A percentile compares a stretch with the other conserved stretches of the same genome.
These are phyloP conservation scores for Batkoa obscura DNA, from an alignment of 371 early-diverging fungal genomes.

Conservation along the genomic window DNA sequence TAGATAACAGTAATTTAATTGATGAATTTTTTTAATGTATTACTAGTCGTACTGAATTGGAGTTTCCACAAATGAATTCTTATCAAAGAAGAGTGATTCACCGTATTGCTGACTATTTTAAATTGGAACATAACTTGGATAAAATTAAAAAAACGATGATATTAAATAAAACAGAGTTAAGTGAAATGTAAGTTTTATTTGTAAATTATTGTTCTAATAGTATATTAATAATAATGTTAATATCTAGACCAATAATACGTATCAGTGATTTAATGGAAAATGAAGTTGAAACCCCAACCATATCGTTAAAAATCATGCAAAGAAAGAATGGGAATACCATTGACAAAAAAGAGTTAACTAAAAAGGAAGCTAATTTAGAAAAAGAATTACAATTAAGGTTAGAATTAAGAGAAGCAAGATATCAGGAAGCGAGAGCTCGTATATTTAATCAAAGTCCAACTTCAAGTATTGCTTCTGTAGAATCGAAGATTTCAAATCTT, in stretches of 20 bases:
- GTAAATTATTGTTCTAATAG: background rate
- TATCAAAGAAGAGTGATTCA: conserved; percentile 60
- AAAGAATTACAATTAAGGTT: conserved; percentile 23
- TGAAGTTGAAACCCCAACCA: conserved; percentile 14
- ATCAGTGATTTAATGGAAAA: conserved; percentile 22
- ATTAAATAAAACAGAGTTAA: conserved; percentile 31
- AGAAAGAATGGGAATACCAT: background rate
- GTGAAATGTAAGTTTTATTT: conserved; percentile 30
- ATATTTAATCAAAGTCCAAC: conserved; percentile 24
- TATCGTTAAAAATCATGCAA: conserved; percentile 23
- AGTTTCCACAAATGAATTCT: conserved; percentile 52
- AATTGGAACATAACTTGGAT: conserved; percentile 39
- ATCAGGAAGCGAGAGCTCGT: conserved; percentile 54
- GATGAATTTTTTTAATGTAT: too few species aligned
- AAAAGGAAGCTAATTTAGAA: too few species aligned
- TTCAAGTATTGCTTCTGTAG: background rate
- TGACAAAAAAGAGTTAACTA: conserved; percentile 8
- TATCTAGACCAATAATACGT: conserved; percentile 14
- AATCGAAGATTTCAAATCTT: too few species aligned
- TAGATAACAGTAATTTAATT: background rate
- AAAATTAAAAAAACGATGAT: conserved; percentile 32
- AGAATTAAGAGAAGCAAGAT: conserved; percentile 50
- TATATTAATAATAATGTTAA: too few species aligned
- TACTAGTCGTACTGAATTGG: conserved; percentile 30
- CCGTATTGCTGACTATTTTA: conserved; percentile 48